Percentiles rank a stretch among this genome's conserved stretches.
Evolutionary conservation across 2,329 filamentous ascomycete genomes (phyloP).

Genomic region (Pseudogymnoascus sp.): DNA sequence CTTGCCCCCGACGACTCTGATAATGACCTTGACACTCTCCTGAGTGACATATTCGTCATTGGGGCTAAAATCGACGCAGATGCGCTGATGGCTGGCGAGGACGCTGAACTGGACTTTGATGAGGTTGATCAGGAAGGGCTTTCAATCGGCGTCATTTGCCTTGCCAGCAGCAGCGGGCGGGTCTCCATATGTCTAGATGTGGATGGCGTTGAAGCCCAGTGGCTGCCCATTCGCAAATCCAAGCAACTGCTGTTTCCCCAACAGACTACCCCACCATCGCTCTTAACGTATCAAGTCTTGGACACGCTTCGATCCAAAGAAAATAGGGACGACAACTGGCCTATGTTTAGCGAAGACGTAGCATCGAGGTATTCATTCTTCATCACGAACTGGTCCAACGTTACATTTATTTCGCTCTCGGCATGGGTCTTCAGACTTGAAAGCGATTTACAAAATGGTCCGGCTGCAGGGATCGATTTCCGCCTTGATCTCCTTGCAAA

Average conservation of each 20-base stretch:
- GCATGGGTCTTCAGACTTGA: conserved; percentile 59
- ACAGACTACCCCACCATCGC: conserved; percentile 36
- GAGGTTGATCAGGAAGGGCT: conserved; percentile 51
- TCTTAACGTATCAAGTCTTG: conserved; percentile 55
- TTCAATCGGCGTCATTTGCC: conserved; percentile 51
- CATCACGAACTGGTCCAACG: conserved; percentile 52
- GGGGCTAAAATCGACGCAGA: conserved; percentile 53
- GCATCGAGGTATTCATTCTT: conserved; percentile 57
- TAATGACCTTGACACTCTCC: conserved; percentile 47
- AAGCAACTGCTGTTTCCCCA: conserved; percentile 35
- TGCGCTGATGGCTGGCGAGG: conserved; percentile 56
- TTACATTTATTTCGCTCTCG: conserved; percentile 51
- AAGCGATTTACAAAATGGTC: conserved; percentile 48
- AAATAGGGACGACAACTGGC: conserved; percentile 50
- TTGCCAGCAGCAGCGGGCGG: conserved; percentile 53
- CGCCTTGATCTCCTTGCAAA: conserved; percentile 52
- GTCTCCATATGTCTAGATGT: conserved; percentile 54
- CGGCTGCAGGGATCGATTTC: conserved; percentile 52
- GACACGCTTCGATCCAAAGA: conserved; percentile 51
- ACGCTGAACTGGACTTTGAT: conserved; percentile 51
- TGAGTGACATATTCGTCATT: conserved; percentile 56
- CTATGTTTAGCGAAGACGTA: conserved; percentile 53
- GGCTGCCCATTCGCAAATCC: conserved; percentile 49
- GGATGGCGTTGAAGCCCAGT: conserved; percentile 57
- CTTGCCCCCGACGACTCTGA: conserved; percentile 41